phyloP scores from a whole-genome alignment of 1,284 basidiomycete genomes.

The Ceratobasidium sp. region DNA sequence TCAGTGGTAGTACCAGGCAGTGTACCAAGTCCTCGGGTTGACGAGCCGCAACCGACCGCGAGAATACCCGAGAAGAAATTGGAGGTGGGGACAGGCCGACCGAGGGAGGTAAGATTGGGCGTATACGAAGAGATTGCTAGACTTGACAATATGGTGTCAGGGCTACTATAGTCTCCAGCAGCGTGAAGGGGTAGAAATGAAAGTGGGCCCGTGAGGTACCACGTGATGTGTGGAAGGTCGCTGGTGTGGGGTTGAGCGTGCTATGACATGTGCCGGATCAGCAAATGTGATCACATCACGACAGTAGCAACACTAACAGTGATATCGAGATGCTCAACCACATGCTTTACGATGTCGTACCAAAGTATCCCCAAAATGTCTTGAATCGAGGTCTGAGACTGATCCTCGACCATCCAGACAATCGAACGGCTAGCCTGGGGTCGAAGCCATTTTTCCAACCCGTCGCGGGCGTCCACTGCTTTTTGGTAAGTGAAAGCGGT shows the following conservation, averaged over 20 bases:
- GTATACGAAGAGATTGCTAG: not conserved
- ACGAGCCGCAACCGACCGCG: not conserved
- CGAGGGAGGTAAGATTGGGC: not conserved
- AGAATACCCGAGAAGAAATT: not conserved
- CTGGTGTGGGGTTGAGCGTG: no score
- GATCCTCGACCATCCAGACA: not conserved
- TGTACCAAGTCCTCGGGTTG: no score
- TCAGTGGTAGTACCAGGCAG: not conserved
- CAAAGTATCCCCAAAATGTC: not conserved
- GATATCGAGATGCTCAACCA: not conserved
- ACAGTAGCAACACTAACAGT: no score
- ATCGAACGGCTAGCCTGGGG: not conserved
- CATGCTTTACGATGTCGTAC: not conserved
- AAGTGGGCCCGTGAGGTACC: not conserved
- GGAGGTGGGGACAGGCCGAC: not conserved
- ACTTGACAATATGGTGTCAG: not conserved
- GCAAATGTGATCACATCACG: no score
- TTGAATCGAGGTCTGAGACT: not conserved
- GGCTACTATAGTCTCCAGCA: not conserved
- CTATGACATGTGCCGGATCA: no score
- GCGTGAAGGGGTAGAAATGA: conserved; percentile 12
- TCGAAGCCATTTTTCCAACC: not conserved
- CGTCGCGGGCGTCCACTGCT: not conserved
- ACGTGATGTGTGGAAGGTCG: conserved; percentile 3
- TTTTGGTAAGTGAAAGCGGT: not conserved